Base-by-base conservation (phyloP, 805 yeast genomes). In the Debaryomyces prosopidis region DNA sequence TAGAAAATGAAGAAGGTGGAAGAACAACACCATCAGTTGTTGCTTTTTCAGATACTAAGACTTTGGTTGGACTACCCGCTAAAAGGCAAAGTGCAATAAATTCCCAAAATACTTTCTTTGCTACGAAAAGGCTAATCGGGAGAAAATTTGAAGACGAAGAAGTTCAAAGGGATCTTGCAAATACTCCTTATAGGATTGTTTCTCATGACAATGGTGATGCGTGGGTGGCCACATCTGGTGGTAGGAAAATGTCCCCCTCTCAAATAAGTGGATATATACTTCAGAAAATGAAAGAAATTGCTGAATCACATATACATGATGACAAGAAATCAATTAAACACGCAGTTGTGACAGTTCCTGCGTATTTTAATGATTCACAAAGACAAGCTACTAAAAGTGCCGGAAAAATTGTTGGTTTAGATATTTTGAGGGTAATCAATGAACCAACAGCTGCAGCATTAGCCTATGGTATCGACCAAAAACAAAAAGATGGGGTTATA, bases 391-490 rank as follows among this genome's bases (percentile, higher is more conserved):
- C 94, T n/a, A 85, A 86, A 60, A 78, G 77, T 59, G 88, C 92
- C 0, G 95, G 92, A 28, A 73, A 76, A 56, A 68, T 84, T 53
- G 87, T 86, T n/a, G 92, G 92, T 19, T 65, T 87, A 53, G 82
- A 86, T 46, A 87, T 87, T 23, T 65, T 86, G 55, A 73, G 95
- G 63, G 90, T 87, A 38, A 78, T 87, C 27, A 87, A 87, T 64
- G 94, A 87, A 65, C 94, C 94, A 34, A 87, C 94, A 18, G 92
- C 92, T 9, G 92, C 94, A 23, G 92, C 92, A 12, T 74, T 87
- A 55, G 90, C 92, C 34, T 87, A 86, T 60, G 94, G 94, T 38
- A 69, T 85, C 23, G 87, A 84, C 53, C 74, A 77, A 55, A 71
- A 75, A 43, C 58, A 57, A 42, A 65, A 75, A 46, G 80, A 77